Evolutionary conservation across 768 basidiomycete species (phyloP).

Genomic region (Serendipita sp.): DNA sequence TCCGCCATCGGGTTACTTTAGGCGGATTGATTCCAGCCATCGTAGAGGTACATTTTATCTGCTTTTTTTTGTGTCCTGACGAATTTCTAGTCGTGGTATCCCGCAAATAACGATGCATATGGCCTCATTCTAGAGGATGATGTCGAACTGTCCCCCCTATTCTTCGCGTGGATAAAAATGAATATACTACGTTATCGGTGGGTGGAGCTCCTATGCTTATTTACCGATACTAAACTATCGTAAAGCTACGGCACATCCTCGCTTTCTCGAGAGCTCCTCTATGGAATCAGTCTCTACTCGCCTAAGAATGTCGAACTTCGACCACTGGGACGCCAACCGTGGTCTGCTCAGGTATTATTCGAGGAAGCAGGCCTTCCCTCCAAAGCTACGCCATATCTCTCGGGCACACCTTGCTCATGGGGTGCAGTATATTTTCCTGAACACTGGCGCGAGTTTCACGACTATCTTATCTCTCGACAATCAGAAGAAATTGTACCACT

Average conservation of each 20-base stretch:
- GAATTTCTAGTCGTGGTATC: constrained; percentile 52
- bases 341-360: constrained; percentile 51
- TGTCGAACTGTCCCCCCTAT: constrained; percentile 66
- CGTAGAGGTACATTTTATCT: constrained; percentile 32
- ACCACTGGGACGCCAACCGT: constrained; percentile 46
- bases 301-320: constrained; percentile 67
- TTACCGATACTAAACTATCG: constrained; percentile 1
- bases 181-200: constrained; percentile 60
- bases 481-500: constrained; percentile 29
- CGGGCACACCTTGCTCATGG: constrained; percentile 83
- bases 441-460: constrained; percentile 76
- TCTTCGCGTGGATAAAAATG: constrained; percentile 78
- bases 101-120: constrained; percentile 51
- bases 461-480: constrained; percentile 56
- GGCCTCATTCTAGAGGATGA: constrained; percentile 76
- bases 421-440: constrained; percentile 83
- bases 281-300: constrained; percentile 75
- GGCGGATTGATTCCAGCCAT: constrained; percentile 70
- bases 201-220: neutral
- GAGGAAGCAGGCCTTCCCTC: constrained; percentile 22
- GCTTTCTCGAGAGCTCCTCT: constrained; percentile 33
- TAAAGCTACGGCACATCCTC: constrained; percentile 37
- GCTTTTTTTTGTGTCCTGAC: neutral
- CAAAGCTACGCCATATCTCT: constrained; percentile 56
- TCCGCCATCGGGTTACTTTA: constrained; percentile 61